These are phyloP conservation scores for Trichoderma asperellum DNA, from an alignment of 2,329 filamentous ascomycete species.

Conservation along the genomic window DNA sequence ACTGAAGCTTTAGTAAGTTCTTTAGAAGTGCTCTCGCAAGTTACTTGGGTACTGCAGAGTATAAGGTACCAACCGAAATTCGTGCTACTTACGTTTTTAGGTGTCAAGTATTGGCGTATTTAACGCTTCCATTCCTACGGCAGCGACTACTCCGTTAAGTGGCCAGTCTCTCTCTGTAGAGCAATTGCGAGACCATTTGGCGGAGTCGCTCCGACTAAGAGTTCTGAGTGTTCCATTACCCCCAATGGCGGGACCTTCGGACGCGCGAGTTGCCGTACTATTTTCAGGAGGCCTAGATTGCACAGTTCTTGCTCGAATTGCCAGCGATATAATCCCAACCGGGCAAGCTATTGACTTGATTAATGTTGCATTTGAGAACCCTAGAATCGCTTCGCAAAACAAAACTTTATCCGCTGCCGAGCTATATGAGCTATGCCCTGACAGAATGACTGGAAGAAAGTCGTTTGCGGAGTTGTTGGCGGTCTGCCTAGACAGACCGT, in stretches of 20 bases:
- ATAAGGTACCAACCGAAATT: conserved; percentile 20
- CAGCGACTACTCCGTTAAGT: conserved; percentile 32
- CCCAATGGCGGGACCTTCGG: conserved; percentile 43
- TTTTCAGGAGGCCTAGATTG: conserved; percentile 97
- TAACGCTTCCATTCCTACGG: conserved; percentile 51
- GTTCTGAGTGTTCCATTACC: conserved; percentile 67
- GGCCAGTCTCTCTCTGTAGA: conserved; percentile 54
- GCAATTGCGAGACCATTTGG: conserved; percentile 58
- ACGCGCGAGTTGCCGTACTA: conserved; percentile 71
- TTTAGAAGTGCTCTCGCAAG: background rate
- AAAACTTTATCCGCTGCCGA: conserved; percentile 40
- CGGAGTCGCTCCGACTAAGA: conserved; percentile 65
- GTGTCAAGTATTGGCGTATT: conserved; percentile 59
- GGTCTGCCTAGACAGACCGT: conserved; percentile 71
- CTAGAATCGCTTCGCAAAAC: conserved; percentile 66
- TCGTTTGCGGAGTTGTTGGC: conserved; percentile 74
- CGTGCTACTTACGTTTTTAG: conserved; percentile 52
- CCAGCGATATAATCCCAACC: conserved; percentile 73
- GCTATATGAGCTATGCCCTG: conserved; percentile 83
- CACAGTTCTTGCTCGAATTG: conserved; percentile 79
- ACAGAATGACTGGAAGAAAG: conserved; percentile 82
- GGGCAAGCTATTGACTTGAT: conserved; percentile 80
- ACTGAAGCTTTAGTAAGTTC: conserved; percentile 53
- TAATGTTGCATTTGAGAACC: conserved; percentile 97
- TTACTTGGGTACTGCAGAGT: background rate